Evolutionary conservation across 2,329 filamentous ascomycete species (phyloP), one percentile per base, ranked within the genome.

Genomic region (Xylariaceae sp.): DNA sequence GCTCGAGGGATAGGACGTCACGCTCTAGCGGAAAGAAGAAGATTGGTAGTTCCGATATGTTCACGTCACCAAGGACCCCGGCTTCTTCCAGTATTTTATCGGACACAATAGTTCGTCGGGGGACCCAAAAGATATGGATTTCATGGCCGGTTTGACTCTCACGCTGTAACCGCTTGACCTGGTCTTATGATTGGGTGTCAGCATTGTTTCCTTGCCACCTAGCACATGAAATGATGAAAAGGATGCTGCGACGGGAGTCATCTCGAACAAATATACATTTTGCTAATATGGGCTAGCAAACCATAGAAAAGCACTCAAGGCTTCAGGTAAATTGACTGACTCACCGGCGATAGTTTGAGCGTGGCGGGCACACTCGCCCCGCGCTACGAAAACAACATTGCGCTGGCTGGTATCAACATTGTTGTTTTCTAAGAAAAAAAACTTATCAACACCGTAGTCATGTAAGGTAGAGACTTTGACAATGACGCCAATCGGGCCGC

Each of bases 371-470:
- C 89, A 92, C 74, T 97, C 94, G 59, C 91, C 92, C 67, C 91
- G 83, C 19, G 91, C 88, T 63, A 99, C 83, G 74, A 97, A 99
- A 62, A 99, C 83, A 60, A 99, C 84, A 78, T 96, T 99, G 68
- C 89, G 86, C 74, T 97, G 94, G 67, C 87, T 95, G 19, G 90
- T 88, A 72, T 97, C 92, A 71, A 91, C 86, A 73, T 99, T 97
- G 68, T 87, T 84, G 73, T 96, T 97, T 72, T 99, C 94, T 46
- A 99, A 79, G 68, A 96, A 87, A 77, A 97, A 99, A 63, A 96
- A 89, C 72, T 95, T 95, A 72, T 97, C 91, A 63, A 99, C 91
- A 32, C 95, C 95, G 75, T 97, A 96, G 68, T 99, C 94, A 69
- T 97, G 90, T 12, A 96, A 80, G 7, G 89, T 92, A 27, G 92